Evolutionary conservation across 768 basidiomycete species (phyloP), one percentile per base, ranked within the genome.

Genomic region (Xerocomellus intermedius): DNA sequence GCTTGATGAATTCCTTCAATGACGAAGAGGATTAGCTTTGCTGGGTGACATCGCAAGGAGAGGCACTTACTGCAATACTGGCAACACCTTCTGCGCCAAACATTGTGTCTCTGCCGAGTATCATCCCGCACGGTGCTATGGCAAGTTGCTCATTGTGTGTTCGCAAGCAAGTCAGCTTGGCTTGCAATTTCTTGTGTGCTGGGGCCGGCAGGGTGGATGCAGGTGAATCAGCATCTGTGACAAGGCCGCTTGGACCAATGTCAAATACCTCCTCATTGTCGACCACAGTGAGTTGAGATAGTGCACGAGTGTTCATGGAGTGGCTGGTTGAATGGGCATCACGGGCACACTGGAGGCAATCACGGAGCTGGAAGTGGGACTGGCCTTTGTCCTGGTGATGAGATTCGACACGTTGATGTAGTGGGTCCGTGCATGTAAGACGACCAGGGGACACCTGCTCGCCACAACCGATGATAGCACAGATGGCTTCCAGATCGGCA

Each of bases 91-190:
- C 50, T 0, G 46, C 45, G 4, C 54, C 46, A 35, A 52, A 59
- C 50, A 56, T 59, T 0, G 51, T 57, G 4, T 59, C 43, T 0
- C 22, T 3, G 0, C 38, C 45, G 9, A 55, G 22, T 6, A 56
- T 56, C 21, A 56, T 52, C 0, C 55, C 50, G 43, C 52, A 57
- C 0, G 48, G 52, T 4, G 47, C 26, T 0, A 56, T 50, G 0
- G 16, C 46, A 1, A 59, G 49, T 21, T 59, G 57, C 6, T 59
- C 42, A 10, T 59, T 52, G 17, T 59, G 50, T 0, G 47, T 59
- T 14, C 32, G 0, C 1, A 7, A 14, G 0, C 16, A 8, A 1
- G 44, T 58, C 4, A 58, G 50, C 3, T 55, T 55, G 0, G 53
- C 54, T 10, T n/a, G 16, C 0, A 47, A 0, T 4, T 50, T 55